phyloP scores from a whole-genome alignment of 345 rosid species.

The Geranium brycei region DNA sequence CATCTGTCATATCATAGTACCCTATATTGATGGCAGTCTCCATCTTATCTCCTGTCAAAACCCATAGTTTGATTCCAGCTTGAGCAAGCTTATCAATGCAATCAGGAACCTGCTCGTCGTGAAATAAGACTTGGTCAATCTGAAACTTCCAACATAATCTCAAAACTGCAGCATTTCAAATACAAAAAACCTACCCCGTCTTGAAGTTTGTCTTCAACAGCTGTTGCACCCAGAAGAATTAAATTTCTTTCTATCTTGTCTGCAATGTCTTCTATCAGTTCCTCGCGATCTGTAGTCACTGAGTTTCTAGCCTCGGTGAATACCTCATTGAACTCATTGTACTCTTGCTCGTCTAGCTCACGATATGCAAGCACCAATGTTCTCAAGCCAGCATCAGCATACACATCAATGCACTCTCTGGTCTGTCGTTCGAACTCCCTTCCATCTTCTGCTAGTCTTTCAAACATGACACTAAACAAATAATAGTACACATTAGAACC shows the following conservation, averaged over 20 bases:
- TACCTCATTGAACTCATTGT: constrained; percentile 42
- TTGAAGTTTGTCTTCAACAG: constrained; percentile 94
- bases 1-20: constrained; percentile 16
- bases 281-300: constrained; percentile 54
- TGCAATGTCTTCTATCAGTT: constrained; percentile 52
- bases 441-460: constrained; percentile 57
- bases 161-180: too few relatives aligned
- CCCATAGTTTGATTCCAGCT: constrained; percentile 95
- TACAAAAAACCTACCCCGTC: constrained; percentile 47
- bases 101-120: constrained; percentile 66
- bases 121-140: neutral
- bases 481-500: too few relatives aligned
- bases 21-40: constrained; percentile 96
- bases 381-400: constrained; percentile 93
- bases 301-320: constrained; percentile 59
- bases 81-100: constrained; percentile 96
- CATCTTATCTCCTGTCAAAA: constrained; percentile 96
- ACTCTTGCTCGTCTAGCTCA: constrained; percentile 64
- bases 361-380: constrained; percentile 91
- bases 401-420: constrained; percentile 48
- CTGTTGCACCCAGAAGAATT: constrained; percentile 87
- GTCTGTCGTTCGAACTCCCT: constrained; percentile 51
- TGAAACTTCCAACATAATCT: too few relatives aligned
- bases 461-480: constrained; percentile 64
- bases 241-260: constrained; percentile 58